Evolutionary conservation across 192 early-diverging fungal species (phyloP).

Genomic region (Martensiomyces pterosporus): DNA sequence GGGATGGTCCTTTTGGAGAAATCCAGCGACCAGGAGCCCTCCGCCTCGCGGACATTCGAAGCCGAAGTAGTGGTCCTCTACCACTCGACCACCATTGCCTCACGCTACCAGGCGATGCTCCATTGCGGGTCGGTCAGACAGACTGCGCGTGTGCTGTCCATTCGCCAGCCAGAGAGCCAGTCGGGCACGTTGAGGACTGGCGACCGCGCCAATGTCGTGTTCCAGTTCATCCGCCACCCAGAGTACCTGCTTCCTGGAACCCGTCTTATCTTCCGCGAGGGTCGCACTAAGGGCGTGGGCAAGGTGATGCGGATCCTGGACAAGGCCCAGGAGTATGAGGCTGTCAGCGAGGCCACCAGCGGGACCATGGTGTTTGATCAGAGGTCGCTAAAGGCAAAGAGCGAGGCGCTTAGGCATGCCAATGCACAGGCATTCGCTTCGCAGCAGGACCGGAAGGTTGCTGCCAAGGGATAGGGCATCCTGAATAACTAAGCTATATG

Average conservation of each 20-base stretch:
- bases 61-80: conserved; percentile 90
- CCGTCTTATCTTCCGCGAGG: conserved; percentile 70
- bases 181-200: conserved; percentile 76
- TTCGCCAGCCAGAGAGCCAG: conserved; percentile 30
- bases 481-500: background rate
- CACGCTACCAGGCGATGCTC: conserved; percentile 93
- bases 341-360: conserved; percentile 7
- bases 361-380: conserved; percentile 30
- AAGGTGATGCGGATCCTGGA: conserved; percentile 59
- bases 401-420: conserved; percentile 19
- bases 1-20: conserved; percentile 50
- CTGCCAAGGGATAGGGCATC: background rate
- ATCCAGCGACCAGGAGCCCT: conserved; percentile 6
- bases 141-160: conserved; percentile 74
- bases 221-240: conserved; percentile 77
- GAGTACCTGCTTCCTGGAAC: conserved; percentile 59
- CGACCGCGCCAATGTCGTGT: conserved; percentile 73
- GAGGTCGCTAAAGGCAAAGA: conserved; percentile 12
- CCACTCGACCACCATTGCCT: conserved; percentile 86
- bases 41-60: conserved; percentile 64
- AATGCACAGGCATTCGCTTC: conserved; percentile 1
- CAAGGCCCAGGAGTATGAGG: conserved; percentile 22
- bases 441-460: background rate
- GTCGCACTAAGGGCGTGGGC: conserved; percentile 87
- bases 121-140: conserved; percentile 86